Base-by-base conservation (phyloP, 176 grass and related monocot species). In the Otatea glauca region DNA sequence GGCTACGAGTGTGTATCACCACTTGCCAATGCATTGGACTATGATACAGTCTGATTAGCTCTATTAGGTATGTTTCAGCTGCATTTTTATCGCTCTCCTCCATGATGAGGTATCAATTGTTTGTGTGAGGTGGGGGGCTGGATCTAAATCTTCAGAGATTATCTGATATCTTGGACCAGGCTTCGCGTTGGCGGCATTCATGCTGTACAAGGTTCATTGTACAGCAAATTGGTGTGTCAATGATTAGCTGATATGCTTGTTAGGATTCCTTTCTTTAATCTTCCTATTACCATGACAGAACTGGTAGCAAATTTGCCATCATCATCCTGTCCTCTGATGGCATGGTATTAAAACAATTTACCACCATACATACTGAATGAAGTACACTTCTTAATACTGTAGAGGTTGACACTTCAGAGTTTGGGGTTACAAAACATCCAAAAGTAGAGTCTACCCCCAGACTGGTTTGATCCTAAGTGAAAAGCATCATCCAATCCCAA, bases 1-100 rank as follows among this genome's bases (percentile, higher is more conserved):
- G 35, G 14, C 67, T 45, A 56, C 25, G 75, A 34, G 14, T 55
- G 42, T 9, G 39, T 39, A 61, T 21, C 68, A 14, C 70, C n/a
- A 23, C 34, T 76, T 63, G 86, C 12, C 32, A 15, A 62, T 32
- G 66, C 35, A 12, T 56, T 78, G 27, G 45, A 63, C 79, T 20
- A 5, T 16, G 56, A 78, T 65, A 86, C 78, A 83, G 72, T 77
- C 14, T 16, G 18, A 13, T 62, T 66, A 54, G 21, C 21, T 77
- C 53, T 44, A 49, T 70, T 75, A 89, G 10, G 76, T 71, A 54
- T 27, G 83, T 29, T 72, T 44, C 61, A 20, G 51, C 76, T 85
- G 62, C 82, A 42, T 17, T 63, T 71, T 66, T 58, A 75, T 82
- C 55, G 20, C 35, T 81, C 62, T 60, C 25, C 41, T 62, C 43